Base-by-base conservation (phyloP, 2,329 filamentous ascomycete genomes). In the Colletotrichum tropicale region DNA sequence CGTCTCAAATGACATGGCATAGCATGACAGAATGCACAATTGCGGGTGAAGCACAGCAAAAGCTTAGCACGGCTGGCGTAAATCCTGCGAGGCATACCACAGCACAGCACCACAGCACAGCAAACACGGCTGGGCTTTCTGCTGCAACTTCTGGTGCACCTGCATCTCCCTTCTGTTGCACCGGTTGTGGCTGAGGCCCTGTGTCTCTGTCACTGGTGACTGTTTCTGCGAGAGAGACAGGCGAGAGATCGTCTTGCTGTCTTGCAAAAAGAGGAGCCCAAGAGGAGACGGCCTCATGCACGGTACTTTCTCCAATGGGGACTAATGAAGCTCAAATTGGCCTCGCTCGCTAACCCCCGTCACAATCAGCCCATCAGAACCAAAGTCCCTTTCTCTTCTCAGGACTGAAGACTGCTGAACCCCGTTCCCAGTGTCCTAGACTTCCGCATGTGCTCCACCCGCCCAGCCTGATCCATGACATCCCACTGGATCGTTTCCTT, bases 291-390 rank as follows among this genome's bases (percentile, higher is more conserved):
- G 62, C 34, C 62, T 76, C 58, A 76, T 76, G 74, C 74, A 76
- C 65, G 70, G 74, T 76, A 76, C 74, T 68, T 75, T 68, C 72
- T 60, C 48, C 24, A 30, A 48, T 62, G 43, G 43, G 43, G n/a
- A 21, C 43, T 52, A 52, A 21, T 56, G 32, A 62, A 62, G 28
- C 73, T 72, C 58, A 73, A 73, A 73, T 73, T 68, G 74, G 74
- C 70, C 65, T 67, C 65, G 15, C 73, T 75, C 74, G 74, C 74
- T 69, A 74, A 76, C 48, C 64, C 74, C 30, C 43, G 70, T 69
- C 74, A 24, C 21, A 18, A 76, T 76, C 65, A 76, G 70, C 70
- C 74, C 70, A 74, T 76, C 64, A 76, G 43, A 74, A 74, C 70
- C 70, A 74, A 69, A 76, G 69, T 71, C 56, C 73, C 62, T 26